Conservation (phyloP, 2,329 filamentous ascomycete genomes). For the Aspergillus ustus region DNA sequence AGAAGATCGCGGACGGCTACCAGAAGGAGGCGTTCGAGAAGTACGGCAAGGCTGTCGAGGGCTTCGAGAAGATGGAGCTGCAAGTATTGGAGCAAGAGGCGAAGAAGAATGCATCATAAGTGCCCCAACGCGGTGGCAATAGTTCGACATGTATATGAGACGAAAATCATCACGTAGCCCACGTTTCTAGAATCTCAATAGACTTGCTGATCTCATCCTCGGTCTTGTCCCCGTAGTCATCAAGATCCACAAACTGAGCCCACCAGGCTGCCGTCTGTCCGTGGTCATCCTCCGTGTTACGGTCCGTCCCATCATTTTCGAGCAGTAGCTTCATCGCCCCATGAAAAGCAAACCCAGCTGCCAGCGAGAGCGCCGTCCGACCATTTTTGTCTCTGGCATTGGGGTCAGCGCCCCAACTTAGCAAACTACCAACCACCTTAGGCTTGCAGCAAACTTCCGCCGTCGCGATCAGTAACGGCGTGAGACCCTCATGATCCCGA, state of each 20-base stretch:
- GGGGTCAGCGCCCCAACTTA: neutral
- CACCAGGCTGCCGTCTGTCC: neutral
- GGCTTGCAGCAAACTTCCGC: neutral
- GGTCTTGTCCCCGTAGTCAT: neutral
- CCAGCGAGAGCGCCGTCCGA: neutral
- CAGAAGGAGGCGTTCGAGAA: constrained; percentile 71
- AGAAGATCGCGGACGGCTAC: constrained; percentile 83
- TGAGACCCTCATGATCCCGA: neutral
- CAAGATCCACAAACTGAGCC: neutral
- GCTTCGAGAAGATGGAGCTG: constrained; percentile 77
- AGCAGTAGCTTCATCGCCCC: neutral
- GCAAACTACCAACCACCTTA: neutral
- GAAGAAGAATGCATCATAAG: neutral
- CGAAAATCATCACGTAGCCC: neutral
- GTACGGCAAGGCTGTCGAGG: constrained; percentile 77
- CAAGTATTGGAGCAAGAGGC: constrained; percentile 58
- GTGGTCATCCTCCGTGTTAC: neutral
- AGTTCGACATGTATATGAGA: neutral
- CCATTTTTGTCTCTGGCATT: neutral
- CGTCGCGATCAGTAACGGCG: neutral
- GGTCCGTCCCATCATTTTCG: neutral
- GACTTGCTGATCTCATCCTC: neutral
- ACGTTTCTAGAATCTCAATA: neutral
- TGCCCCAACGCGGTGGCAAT: neutral
- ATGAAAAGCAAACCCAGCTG: neutral